These are phyloP conservation scores for Pisolithus orientalis DNA, from an alignment of 768 basidiomycete species.

Conservation along the genomic window DNA sequence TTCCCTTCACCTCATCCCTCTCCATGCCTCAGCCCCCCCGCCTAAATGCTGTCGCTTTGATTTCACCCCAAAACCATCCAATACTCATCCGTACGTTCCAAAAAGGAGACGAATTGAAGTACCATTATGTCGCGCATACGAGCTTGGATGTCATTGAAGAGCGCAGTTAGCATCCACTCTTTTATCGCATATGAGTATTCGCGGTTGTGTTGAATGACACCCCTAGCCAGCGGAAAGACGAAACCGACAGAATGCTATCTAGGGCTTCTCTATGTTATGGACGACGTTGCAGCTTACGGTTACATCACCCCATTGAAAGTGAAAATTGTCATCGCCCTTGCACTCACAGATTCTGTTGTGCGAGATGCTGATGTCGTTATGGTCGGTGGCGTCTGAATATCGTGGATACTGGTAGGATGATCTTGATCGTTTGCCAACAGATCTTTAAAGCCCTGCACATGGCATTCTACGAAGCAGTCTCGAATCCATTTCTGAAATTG, in stretches of 20 bases:
- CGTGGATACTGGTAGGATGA: background rate
- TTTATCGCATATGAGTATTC: background rate
- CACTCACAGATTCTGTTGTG: constrained; percentile 75
- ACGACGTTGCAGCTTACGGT: constrained; percentile 89
- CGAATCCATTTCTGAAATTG: constrained; percentile 83
- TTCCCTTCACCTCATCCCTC: background rate
- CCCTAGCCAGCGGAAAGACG: constrained; percentile 32
- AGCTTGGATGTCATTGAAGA: constrained; percentile 89
- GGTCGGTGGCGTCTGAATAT: constrained; percentile 35
- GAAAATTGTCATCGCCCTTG: constrained; percentile 79
- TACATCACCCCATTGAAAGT: constrained; percentile 85
- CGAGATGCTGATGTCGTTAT: constrained; percentile 73
- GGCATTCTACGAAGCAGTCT: constrained; percentile 76
- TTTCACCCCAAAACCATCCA: constrained; percentile 74
- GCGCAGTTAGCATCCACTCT: constrained; percentile 52
- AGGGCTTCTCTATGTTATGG: constrained; percentile 83
- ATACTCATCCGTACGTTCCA: constrained; percentile 73
- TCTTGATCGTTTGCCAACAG: constrained; percentile 31
- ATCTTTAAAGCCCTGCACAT: constrained; percentile 87
- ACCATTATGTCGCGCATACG: constrained; percentile 89
- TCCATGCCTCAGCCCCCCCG: constrained; percentile 62
- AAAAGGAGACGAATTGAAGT: constrained; percentile 62
- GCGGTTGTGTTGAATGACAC: constrained; percentile 1
- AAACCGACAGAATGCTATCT: constrained; percentile 77
- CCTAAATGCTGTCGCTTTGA: constrained; percentile 78